Evolutionary conservation across 164 flowering plant species (phyloP).

Genomic region (Brasenia schreberi): DNA sequence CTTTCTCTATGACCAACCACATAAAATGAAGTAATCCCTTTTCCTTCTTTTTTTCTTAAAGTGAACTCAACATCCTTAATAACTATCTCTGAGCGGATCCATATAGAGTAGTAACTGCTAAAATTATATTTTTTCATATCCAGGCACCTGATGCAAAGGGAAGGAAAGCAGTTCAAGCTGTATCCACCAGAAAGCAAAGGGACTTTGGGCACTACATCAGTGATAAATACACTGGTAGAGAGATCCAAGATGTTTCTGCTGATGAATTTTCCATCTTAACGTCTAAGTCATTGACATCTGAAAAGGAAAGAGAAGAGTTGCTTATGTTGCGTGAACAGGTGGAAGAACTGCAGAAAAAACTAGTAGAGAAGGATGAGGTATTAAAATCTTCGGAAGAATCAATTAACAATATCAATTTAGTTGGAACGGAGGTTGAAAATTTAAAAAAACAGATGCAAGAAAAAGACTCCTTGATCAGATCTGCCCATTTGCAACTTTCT

Average conservation of each 20-base stretch:
- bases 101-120: no score
- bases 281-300: constrained; percentile 28
- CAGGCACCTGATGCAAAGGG: constrained; percentile 18
- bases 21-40: no score
- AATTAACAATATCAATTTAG: constrained; percentile 32
- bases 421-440: constrained; percentile 34
- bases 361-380: constrained; percentile 72
- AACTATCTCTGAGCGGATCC: no score
- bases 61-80: no score
- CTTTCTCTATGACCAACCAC: no score
- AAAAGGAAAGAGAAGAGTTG: constrained; percentile 64
- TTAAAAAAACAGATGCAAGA: constrained; percentile 37
- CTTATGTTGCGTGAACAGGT: constrained; percentile 44
- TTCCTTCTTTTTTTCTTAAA: no score
- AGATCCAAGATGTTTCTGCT: constrained; percentile 20
- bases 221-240: constrained; percentile 14
- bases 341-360: constrained; percentile 51
- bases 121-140: no score
- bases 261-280: constrained; percentile 37
- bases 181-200: constrained; percentile 25
- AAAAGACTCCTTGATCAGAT: constrained; percentile 61
- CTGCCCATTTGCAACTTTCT: constrained; percentile 55
- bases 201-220: constrained; percentile 35
- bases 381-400: constrained; percentile 43
- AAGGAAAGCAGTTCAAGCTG: constrained; percentile 45